Evolutionary conservation across 2,329 filamentous ascomycete species (phyloP).

Genomic region (Ambrosiella xylebori): DNA sequence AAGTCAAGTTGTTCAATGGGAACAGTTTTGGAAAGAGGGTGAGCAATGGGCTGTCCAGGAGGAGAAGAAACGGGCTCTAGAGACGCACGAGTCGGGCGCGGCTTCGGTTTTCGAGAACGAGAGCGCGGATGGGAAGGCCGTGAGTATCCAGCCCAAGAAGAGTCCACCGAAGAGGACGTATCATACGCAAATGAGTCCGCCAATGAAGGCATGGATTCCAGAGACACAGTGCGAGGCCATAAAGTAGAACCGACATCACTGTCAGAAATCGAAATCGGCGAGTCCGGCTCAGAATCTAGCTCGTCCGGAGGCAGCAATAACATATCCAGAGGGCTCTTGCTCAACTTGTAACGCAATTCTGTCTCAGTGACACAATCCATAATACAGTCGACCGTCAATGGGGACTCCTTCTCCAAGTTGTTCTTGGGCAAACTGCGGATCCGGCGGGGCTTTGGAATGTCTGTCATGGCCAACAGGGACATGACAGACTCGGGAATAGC

Average conservation of each 20-base stretch:
- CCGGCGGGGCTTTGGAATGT: slow-evolving; percentile 33
- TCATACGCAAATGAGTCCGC: slow-evolving; percentile 37
- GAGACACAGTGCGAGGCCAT: slow-evolving; percentile 35
- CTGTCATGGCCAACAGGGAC: slow-evolving; percentile 43
- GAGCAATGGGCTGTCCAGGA: slow-evolving; percentile 32
- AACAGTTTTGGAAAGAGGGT: slow-evolving; percentile 32
- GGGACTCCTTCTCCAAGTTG: neutral
- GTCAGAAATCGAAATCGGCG: slow-evolving; percentile 25
- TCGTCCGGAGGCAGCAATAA: slow-evolving; percentile 45
- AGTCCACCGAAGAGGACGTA: slow-evolving; percentile 30
- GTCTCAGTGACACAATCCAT: slow-evolving; percentile 10
- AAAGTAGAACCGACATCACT: slow-evolving; percentile 34
- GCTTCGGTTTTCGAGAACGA: slow-evolving; percentile 15
- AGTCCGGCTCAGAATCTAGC: slow-evolving; percentile 28
- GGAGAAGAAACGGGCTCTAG: slow-evolving; percentile 40
- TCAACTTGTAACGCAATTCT: slow-evolving; percentile 36
- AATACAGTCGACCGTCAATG: slow-evolving; percentile 8
- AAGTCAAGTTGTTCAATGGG: slow-evolving; percentile 31
- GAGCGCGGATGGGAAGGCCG: slow-evolving; percentile 6
- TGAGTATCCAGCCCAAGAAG: slow-evolving; percentile 26
- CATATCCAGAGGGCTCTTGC: slow-evolving; percentile 39
- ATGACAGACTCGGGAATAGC: slow-evolving; percentile 41
- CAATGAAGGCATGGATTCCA: slow-evolving; percentile 45
- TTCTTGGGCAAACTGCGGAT: slow-evolving; percentile 25
- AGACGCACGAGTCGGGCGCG: slow-evolving; percentile 27